Conservation (phyloP, 345 rosid species). For the Hibiscus tridactylites region DNA sequence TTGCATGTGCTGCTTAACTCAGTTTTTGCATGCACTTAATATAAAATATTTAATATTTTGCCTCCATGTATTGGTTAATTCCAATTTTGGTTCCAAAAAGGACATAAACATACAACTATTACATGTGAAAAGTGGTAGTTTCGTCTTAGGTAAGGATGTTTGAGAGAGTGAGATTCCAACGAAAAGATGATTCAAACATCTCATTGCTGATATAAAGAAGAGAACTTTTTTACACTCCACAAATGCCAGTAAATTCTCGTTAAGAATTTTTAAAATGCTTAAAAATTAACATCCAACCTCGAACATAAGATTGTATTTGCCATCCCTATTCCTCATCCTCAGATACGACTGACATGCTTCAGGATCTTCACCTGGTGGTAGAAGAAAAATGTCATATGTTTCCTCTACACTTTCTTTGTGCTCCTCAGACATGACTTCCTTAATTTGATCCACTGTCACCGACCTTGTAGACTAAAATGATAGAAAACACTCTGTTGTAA, state of each 20-base stretch:
- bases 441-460: slow-evolving; percentile 69
- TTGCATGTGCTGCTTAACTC: too few species aligned
- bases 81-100: too few species aligned
- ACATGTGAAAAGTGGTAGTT: not conserved
- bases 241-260: not conserved
- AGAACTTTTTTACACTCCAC: not conserved
- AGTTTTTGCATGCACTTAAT: not conserved
- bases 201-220: not conserved
- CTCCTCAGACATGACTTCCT: slow-evolving; percentile 52
- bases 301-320: slow-evolving; percentile 96
- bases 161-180: too few species aligned
- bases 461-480: slow-evolving; percentile 57
- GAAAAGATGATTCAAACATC: not conserved
- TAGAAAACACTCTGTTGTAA: slow-evolving; percentile 19
- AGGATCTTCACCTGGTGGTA: slow-evolving; percentile 99
- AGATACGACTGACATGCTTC: slow-evolving; percentile 98
- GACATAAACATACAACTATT: too few species aligned
- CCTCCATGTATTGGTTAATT: too few species aligned
- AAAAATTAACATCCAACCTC: slow-evolving; percentile 51
- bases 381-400: slow-evolving; percentile 96
- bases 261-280: slow-evolving; percentile 3
- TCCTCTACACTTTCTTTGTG: slow-evolving; percentile 70
- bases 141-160: not conserved
- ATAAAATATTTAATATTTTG: not conserved
- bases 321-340: slow-evolving; percentile 99